These are phyloP conservation scores for Echites panduratus DNA, from an alignment of 257 asterid genomes.

Conservation along the genomic window DNA sequence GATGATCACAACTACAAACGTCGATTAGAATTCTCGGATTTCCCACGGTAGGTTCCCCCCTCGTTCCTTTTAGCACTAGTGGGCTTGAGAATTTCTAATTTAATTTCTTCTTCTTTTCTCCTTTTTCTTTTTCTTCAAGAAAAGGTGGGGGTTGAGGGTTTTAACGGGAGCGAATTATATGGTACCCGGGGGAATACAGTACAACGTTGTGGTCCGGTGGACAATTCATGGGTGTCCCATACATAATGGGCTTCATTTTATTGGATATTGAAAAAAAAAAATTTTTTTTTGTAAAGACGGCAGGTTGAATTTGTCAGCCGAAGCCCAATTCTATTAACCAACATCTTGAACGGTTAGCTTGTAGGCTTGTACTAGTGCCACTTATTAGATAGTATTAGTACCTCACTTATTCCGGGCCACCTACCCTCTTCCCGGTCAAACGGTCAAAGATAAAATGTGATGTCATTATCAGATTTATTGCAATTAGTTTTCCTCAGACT, in stretches of 20 bases:
- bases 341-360: not conserved
- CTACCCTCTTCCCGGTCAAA: too few relatives aligned
- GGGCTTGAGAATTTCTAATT: not conserved
- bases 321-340: not conserved
- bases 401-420: too few relatives aligned
- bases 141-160: not conserved
- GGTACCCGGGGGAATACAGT: not conserved
- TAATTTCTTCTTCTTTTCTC: not conserved
- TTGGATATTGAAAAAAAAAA: too few relatives aligned
- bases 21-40: not conserved
- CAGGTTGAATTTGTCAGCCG: not conserved
- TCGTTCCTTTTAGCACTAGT: not conserved
- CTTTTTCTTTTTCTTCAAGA: conserved; percentile 52
- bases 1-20: not conserved
- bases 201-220: not conserved
- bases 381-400: too few relatives aligned
- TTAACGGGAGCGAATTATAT: not conserved
- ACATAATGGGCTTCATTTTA: not conserved
- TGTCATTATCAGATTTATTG: too few relatives aligned
- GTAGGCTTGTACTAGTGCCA: too few relatives aligned
- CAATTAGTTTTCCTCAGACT: too few relatives aligned
- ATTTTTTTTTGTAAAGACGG: too few relatives aligned
- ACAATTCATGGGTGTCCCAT: not conserved
- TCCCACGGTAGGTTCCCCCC: not conserved
- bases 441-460: too few relatives aligned